Evolutionary conservation across 2,329 filamentous ascomycete species (phyloP).

Genomic region (Escovopsis sp.): DNA sequence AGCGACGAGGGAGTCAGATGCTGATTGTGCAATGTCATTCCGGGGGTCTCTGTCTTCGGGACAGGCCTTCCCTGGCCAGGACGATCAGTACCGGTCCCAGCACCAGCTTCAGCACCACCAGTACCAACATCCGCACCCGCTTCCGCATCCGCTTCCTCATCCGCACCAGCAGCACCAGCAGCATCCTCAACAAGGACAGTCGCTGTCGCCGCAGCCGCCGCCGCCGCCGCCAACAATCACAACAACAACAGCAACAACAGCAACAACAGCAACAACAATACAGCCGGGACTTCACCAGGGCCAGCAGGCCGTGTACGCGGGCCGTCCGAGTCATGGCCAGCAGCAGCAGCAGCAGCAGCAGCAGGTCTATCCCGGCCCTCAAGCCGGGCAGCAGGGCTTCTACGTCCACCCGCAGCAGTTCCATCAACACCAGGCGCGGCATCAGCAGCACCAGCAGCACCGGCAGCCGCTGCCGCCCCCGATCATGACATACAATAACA

Average conservation of each 20-base stretch:
- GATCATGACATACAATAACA: conserved; percentile 3
- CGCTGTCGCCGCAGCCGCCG: conserved; percentile 10
- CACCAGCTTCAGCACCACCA: conserved; percentile 12
- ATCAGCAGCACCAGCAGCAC: conserved; percentile 9
- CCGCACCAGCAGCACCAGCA: conserved; percentile 12
- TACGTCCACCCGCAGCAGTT: conserved; percentile 10
- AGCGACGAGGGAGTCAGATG: conserved; percentile 7
- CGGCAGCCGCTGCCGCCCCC: conserved; percentile 6
- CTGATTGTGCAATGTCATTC: conserved; percentile 15
- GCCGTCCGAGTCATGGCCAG: conserved; percentile 8
- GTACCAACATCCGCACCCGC: conserved; percentile 14
- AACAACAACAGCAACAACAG: no score
- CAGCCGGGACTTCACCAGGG: conserved; percentile 10
- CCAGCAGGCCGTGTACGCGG: conserved; percentile 7
- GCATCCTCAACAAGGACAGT: conserved; percentile 11
- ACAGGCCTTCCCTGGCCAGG: conserved; percentile 25
- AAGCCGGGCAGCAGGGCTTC: conserved; percentile 4
- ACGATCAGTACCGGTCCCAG: conserved; percentile 13
- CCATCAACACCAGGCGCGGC: conserved; percentile 9
- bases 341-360: conserved; percentile 10
- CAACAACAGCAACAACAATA: neutral
- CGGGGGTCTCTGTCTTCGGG: conserved; percentile 25
- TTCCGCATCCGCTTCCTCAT: conserved; percentile 11
- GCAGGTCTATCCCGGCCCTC: conserved; percentile 2
- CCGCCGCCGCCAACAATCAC: neutral